These are phyloP conservation scores for Fusarium bulbicola DNA, from an alignment of 2,329 filamentous ascomycete species.

Conservation along the genomic window DNA sequence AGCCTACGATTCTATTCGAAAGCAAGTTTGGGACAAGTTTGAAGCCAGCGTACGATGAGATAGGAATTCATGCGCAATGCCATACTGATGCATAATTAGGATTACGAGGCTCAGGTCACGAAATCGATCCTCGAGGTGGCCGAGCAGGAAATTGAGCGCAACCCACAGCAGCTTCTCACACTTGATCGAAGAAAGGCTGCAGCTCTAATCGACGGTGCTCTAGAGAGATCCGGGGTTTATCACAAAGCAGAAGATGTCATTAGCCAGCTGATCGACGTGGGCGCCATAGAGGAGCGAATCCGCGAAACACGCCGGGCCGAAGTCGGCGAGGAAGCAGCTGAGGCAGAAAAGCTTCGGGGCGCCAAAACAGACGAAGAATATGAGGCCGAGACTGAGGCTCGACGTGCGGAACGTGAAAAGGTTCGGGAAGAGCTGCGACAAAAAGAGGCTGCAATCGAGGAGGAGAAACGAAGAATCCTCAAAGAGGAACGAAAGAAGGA, in stretches of 20 bases:
- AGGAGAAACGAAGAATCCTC: slow-evolving; percentile 67
- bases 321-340: slow-evolving; percentile 74
- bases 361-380: slow-evolving; percentile 80
- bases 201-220: slow-evolving; percentile 79
- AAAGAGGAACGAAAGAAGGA: slow-evolving; percentile 63
- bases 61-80: slow-evolving; percentile 32
- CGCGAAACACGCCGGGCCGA: slow-evolving; percentile 73
- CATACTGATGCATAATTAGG: slow-evolving; percentile 53
- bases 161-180: slow-evolving; percentile 75
- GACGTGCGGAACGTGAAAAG: slow-evolving; percentile 68
- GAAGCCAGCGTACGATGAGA: slow-evolving; percentile 67
- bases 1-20: slow-evolving; percentile 80
- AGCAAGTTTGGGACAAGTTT: slow-evolving; percentile 80
- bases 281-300: slow-evolving; percentile 74
- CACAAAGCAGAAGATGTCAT: slow-evolving; percentile 75
- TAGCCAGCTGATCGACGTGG: slow-evolving; percentile 72
- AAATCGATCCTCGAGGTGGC: slow-evolving; percentile 75
- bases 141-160: slow-evolving; percentile 78
- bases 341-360: slow-evolving; percentile 70
- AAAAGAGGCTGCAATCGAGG: slow-evolving; percentile 68
- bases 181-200: slow-evolving; percentile 79
- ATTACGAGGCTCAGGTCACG: slow-evolving; percentile 74
- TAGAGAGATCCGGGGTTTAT: slow-evolving; percentile 81
- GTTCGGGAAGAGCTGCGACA: slow-evolving; percentile 68
- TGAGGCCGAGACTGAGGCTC: slow-evolving; percentile 69